Evolutionary conservation across 2,329 filamentous ascomycete species (phyloP).

Genomic region (Microascus cirrosus): DNA sequence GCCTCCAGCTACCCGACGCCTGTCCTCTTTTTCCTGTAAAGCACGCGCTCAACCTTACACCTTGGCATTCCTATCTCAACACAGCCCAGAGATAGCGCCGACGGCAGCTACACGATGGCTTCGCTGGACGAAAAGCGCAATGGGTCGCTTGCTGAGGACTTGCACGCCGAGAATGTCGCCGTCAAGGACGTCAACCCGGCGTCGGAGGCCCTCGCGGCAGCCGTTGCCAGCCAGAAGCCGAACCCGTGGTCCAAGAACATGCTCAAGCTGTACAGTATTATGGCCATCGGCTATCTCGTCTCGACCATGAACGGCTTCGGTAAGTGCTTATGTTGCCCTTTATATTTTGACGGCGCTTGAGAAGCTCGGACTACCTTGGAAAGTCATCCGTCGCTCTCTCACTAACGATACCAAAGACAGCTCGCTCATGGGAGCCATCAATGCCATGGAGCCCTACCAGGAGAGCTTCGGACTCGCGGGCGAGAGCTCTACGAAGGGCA

Average conservation of each 20-base stretch:
- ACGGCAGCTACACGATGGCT: neutral
- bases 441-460: constrained; percentile 44
- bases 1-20: too few species aligned
- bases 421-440: constrained; percentile 45
- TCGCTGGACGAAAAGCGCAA: neutral
- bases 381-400: neutral
- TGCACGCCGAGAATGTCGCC: neutral
- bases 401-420: constrained; percentile 15
- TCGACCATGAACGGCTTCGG: constrained; percentile 19
- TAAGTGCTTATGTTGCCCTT: too few species aligned
- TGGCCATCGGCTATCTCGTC: constrained; percentile 14
- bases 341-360: too few species aligned
- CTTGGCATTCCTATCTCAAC: neutral
- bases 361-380: neutral
- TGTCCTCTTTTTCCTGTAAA: too few species aligned
- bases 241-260: constrained; percentile 20
- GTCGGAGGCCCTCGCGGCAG: constrained; percentile 21
- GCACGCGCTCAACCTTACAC: neutral
- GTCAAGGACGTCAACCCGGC: constrained; percentile 22
- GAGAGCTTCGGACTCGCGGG: constrained; percentile 25
- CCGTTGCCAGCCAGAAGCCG: constrained; percentile 21
- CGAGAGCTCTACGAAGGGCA: neutral
- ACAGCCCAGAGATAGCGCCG: neutral
- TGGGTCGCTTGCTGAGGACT: neutral
- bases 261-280: constrained; percentile 14